phyloP scores from a whole-genome alignment of 2,329 filamentous ascomycete genomes.

The Xylariaceae sp. region DNA sequence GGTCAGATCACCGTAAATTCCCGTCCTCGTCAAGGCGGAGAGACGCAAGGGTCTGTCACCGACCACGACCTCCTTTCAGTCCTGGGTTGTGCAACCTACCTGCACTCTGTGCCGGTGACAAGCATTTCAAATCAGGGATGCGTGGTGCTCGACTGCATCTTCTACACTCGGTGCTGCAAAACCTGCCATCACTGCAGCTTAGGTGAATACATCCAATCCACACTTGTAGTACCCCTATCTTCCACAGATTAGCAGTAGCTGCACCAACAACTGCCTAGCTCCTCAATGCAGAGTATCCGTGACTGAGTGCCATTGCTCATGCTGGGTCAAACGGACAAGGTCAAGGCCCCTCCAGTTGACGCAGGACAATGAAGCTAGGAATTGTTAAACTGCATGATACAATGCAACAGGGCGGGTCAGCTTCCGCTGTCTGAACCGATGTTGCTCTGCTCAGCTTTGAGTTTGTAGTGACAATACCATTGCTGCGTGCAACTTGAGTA shows the following conservation, averaged over 20 bases:
- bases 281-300: conserved; percentile 25
- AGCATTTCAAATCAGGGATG: conserved; percentile 38
- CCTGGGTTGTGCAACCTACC: conserved; percentile 37
- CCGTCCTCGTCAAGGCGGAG: conserved; percentile 59
- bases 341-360: conserved; percentile 30
- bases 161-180: conserved; percentile 14
- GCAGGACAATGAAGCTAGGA: conserved; percentile 34
- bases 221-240: no score
- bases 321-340: conserved; percentile 27
- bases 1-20: conserved; percentile 54
- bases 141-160: conserved; percentile 31
- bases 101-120: conserved; percentile 41
- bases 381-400: conserved; percentile 25
- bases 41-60: conserved; percentile 28
- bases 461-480: no score
- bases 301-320: conserved; percentile 26
- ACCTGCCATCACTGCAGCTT: conserved; percentile 7
- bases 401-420: conserved; percentile 30
- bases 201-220: no score
- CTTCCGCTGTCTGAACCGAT: no score
- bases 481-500: no score
- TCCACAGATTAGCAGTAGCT: no score
- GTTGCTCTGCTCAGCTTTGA: no score
- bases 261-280: conserved; percentile 30
- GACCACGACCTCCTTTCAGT: conserved; percentile 30